phyloP scores from a whole-genome alignment of 2,329 filamentous ascomycete genomes.

The Penicillium expansum region DNA sequence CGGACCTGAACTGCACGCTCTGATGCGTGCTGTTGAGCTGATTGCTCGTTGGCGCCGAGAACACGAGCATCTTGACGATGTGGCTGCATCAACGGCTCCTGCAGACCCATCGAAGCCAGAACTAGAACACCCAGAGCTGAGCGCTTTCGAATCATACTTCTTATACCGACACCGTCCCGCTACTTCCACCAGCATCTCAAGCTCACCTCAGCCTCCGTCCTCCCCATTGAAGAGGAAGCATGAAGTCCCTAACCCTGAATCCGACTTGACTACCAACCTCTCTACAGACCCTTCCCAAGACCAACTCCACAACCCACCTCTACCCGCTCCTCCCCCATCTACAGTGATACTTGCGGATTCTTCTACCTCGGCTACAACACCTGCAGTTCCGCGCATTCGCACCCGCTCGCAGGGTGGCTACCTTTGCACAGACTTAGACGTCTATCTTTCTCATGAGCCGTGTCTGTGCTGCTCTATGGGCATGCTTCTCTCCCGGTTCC shows the following conservation, averaged over 20 bases:
- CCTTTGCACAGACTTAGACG: slow-evolving; percentile 86
- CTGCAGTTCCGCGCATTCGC: slow-evolving; percentile 62
- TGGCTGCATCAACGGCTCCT: background rate
- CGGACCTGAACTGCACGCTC: slow-evolving; percentile 46
- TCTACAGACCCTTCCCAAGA: slow-evolving; percentile 18
- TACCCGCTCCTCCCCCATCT: slow-evolving; percentile 13
- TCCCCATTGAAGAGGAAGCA: slow-evolving; percentile 23
- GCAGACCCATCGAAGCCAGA: background rate
- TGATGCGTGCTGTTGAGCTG: slow-evolving; percentile 47
- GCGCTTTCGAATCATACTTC: slow-evolving; percentile 35
- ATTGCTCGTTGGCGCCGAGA: slow-evolving; percentile 42
- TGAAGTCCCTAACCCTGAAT: slow-evolving; percentile 13
- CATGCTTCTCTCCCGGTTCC: slow-evolving; percentile 88
- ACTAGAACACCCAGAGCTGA: slow-evolving; percentile 17
- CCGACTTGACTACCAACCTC: background rate
- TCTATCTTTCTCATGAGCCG: slow-evolving; percentile 93
- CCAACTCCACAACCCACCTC: slow-evolving; percentile 13
- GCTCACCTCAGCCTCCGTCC: background rate
- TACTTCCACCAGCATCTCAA: background rate
- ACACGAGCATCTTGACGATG: slow-evolving; percentile 15
- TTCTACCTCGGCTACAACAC: background rate
- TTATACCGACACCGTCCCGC: slow-evolving; percentile 57
- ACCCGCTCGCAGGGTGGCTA: slow-evolving; percentile 77
- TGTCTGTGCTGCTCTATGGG: slow-evolving; percentile 98
- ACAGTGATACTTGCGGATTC: slow-evolving; percentile 2